Evolutionary conservation across 257 asterid genomes (phyloP), one percentile per base, ranked within the genome.

Genomic region (Fraxinus quadrangulata): DNA sequence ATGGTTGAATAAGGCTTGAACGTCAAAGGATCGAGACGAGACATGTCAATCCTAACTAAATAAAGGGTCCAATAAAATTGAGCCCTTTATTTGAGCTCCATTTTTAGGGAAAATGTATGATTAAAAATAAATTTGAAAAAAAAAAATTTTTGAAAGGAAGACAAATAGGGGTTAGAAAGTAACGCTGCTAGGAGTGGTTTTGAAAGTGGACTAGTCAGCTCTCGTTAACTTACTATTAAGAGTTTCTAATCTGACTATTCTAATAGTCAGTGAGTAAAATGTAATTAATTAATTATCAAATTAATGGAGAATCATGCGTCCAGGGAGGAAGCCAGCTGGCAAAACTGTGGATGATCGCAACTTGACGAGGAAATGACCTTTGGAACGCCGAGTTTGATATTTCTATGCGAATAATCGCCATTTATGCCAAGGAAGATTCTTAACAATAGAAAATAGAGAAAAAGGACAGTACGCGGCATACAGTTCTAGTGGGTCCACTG

Each of bases 321-420:
- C 14, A 37, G 36, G 68, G 19, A 28, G 36, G 4, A 69, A 75
- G 75, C 75, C 81, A 67, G 82, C 70, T 54, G 56, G 42, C 67
- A 5, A 4, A 33, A 36, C n/a, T 8, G 65, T 33, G 75, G 65
- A 71, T 17, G 61, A 70, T 56, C 56, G 79, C 77, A 80, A 75
- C 79, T 76, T 37, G 30, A 47, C 9, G 23, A 76, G 51, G 75
- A 49, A 26, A 12, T 12, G 63, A 23, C 65, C 39, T 14, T 66
- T 66, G 40, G 84, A 81, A 76, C 40, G 71, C 80, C 81, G 71
- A 71, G 71, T 71, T 76, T 81, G 71, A 71, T 75, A 40, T 23
- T 23, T 63, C 30, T 45, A 10, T 26, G 66, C 40, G 67, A 70
- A 75, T 59, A 75, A 80, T 54, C 66, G 65, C 9, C 26, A 74